Evolutionary conservation across 2,329 filamentous ascomycete species (phyloP).

Genomic region (Alternaria viburni): DNA sequence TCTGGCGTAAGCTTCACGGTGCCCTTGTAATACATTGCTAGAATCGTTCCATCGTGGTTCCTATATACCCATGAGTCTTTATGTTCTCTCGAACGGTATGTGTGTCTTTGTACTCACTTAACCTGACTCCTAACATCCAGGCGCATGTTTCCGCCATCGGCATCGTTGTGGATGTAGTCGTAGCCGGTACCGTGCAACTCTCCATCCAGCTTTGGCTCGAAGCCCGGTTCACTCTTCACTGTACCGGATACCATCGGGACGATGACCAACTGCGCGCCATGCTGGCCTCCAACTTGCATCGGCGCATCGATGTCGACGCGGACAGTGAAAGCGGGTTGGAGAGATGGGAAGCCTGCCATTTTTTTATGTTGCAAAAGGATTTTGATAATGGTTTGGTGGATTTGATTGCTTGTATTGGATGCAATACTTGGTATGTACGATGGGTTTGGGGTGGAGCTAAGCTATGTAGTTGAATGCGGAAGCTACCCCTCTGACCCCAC

Average conservation of each 20-base stretch:
- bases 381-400: not conserved
- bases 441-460: not conserved
- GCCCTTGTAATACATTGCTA: conserved; percentile 45
- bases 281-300: conserved; percentile 32
- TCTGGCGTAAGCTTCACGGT: conserved; percentile 31
- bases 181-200: conserved; percentile 41
- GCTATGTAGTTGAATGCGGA: conserved; percentile 1
- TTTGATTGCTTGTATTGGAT: not conserved
- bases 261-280: conserved; percentile 30
- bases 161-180: conserved; percentile 43
- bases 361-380: not conserved
- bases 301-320: conserved; percentile 38
- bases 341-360: conserved; percentile 37
- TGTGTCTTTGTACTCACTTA: conserved; percentile 24
- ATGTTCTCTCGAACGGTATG: too few relatives aligned
- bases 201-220: conserved; percentile 36
- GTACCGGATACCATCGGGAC: conserved; percentile 40
- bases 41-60: conserved; percentile 27
- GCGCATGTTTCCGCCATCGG: conserved; percentile 32
- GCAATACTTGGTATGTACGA: not conserved
- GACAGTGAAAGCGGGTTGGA: conserved; percentile 42
- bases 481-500: conserved; percentile 29
- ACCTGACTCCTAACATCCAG: conserved; percentile 37
- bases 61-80: not conserved
- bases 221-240: conserved; percentile 38